Conservation (phyloP, 2,329 filamentous ascomycete species). For the Plectosphaerella plurivora region DNA sequence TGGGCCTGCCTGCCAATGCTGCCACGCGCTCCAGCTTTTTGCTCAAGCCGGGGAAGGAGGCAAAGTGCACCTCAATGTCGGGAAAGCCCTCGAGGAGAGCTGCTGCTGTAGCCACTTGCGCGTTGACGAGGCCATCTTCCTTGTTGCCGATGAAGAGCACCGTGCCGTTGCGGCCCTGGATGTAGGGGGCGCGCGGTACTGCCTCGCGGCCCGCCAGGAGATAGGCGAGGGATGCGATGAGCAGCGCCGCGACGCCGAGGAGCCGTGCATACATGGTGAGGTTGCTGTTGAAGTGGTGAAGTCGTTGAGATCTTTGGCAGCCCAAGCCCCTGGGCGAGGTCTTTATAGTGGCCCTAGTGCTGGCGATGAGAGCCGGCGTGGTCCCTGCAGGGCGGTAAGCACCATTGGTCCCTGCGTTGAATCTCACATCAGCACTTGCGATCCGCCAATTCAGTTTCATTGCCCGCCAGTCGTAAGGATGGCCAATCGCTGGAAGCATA, state of each 20-base stretch:
- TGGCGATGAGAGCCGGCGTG: no score
- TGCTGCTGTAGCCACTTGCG: conserved; percentile 27
- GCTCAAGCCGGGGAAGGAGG: conserved; percentile 19
- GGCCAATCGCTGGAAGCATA: no score
- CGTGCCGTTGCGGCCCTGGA: conserved; percentile 20
- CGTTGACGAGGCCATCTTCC: conserved; percentile 29
- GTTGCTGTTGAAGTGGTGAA: no score
- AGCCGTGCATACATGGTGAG: background rate
- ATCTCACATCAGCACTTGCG: no score
- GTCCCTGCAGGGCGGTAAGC: no score
- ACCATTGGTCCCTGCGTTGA: no score
- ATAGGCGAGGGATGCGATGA: background rate
- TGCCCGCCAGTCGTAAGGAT: no score
- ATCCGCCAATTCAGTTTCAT: no score
- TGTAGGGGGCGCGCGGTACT: background rate
- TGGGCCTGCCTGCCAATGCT: conserved; percentile 10
- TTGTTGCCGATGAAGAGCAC: conserved; percentile 27
- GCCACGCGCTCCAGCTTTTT: conserved; percentile 9
- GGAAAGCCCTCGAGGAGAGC: conserved; percentile 26
- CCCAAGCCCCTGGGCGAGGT: no score
- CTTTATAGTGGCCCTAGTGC: no score
- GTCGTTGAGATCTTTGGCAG: no score
- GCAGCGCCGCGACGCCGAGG: background rate
- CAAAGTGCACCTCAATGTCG: conserved; percentile 27
- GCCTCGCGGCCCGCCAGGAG: background rate